phyloP scores from a whole-genome alignment of 2,329 filamentous ascomycete species.

The Aspergillus viridinutans region DNA sequence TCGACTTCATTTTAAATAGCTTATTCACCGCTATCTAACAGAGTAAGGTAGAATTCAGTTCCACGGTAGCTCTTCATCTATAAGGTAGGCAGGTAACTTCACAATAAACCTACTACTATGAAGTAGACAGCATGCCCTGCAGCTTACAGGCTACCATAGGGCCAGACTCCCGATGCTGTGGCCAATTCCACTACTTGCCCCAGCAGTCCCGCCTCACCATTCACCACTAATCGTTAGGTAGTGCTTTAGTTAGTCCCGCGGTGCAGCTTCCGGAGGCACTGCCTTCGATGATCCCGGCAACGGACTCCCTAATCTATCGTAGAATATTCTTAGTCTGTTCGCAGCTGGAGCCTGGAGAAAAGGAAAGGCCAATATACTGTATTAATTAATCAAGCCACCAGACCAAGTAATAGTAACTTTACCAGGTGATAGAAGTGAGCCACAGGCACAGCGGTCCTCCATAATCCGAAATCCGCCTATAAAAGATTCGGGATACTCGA shows the following conservation, averaged over 20 bases:
- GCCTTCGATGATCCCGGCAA: constrained; percentile 11
- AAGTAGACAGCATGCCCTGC: not conserved
- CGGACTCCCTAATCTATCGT: constrained; percentile 8
- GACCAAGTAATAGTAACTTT: not conserved
- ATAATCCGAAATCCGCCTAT: not conserved
- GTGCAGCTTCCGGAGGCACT: constrained; percentile 8
- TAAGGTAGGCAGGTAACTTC: too few species aligned
- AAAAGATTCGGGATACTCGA: not conserved
- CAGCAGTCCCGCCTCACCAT: not conserved
- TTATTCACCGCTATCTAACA: not conserved
- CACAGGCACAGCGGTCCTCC: not conserved
- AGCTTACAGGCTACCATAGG: not conserved
- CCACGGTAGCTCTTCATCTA: not conserved
- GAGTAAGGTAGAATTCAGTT: not conserved
- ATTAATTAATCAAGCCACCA: not conserved
- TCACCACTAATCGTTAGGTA: not conserved
- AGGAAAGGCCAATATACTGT: not conserved
- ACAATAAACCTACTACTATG: not conserved
- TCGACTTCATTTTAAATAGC: not conserved
- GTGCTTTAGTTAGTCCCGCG: constrained; percentile 6
- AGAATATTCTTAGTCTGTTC: constrained; percentile 19
- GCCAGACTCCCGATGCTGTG: not conserved
- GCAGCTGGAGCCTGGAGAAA: not conserved
- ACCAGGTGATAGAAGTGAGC: not conserved
- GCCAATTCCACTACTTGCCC: not conserved